These are phyloP conservation scores for Globisporangium lucens DNA, from an alignment of 352 stramenopile species.

Conservation along the genomic window DNA sequence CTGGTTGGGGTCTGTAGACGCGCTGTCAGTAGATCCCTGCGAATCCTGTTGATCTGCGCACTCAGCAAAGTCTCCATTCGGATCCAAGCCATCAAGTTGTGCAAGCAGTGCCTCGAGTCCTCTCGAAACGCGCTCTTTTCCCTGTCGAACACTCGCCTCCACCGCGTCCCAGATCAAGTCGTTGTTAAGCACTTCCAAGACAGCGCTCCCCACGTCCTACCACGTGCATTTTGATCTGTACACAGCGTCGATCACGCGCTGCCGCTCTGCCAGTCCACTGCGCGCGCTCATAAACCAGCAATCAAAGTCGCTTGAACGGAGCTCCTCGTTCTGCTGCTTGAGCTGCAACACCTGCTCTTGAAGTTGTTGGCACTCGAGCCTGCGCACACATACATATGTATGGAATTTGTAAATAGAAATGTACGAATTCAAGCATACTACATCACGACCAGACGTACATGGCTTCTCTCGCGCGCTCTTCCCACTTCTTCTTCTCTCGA, in stretches of 20 bases:
- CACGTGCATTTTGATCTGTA: constrained; percentile 51
- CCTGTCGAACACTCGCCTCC: constrained; percentile 35
- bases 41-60: not conserved
- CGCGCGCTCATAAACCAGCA: constrained; percentile 45
- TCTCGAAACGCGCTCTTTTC: constrained; percentile 35
- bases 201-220: constrained; percentile 47
- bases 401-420: not conserved
- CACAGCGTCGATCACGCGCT: constrained; percentile 56
- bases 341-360: constrained; percentile 44
- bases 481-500: constrained; percentile 68
- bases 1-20: not conserved
- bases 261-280: constrained; percentile 38
- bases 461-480: constrained; percentile 49
- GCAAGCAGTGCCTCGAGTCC: constrained; percentile 47
- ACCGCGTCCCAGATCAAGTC: constrained; percentile 59
- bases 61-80: constrained; percentile 7
- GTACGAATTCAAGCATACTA: constrained; percentile 1
- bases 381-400: constrained; percentile 7
- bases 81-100: constrained; percentile 27
- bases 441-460: constrained; percentile 19
- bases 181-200: constrained; percentile 63
- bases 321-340: constrained; percentile 37
- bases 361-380: constrained; percentile 41
- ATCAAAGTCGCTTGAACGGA: constrained; percentile 24
- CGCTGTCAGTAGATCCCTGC: not conserved